Base-by-base conservation (phyloP, 108 stramenopile genomes). In the Mayamaea pseudoterrestris region DNA sequence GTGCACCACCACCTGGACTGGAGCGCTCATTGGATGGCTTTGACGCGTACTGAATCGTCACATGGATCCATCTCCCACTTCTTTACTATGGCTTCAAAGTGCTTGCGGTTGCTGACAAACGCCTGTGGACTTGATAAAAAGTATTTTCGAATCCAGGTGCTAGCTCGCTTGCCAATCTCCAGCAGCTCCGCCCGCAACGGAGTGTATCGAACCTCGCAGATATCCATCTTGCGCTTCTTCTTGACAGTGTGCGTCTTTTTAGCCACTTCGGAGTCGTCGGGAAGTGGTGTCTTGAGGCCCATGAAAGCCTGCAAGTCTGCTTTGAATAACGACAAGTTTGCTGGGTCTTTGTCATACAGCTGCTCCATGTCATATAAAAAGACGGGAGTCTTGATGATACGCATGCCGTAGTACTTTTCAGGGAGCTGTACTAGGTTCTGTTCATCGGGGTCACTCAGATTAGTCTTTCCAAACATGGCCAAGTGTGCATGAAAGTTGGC, bases 81-180 rank as follows among this genome's bases (percentile, higher is more conserved):
- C 8, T 39, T 20, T 8, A 39, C 37, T 18, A 39, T 39, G 5
- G 5, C 16, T 9, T 35, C 12, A 22, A 51, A 51, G 7, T 37
- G 31, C 3, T 51, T 24, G n/a, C 5, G 39, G 1, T 50, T 55
- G 20, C 58, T 56, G 24, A 71, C 60, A 20, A 59, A 30, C 29
- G 58, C 61, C 46, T 66, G 53, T 0, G 35, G 30, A 30, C 56
- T 63, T 42, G 63, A 34, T 13, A 68, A 18, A 40, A 76, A 67
- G 40, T 65, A 63, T 17, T 57, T 30, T 11, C 28, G 35, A 32
- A 76, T 71, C 74, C 74, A 76, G 26, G 57, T 22, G 4, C 53
- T 29, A 8, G 69, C 51, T 6, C 31, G 31, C 1, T 41, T 16
- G 9, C 49, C 68, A 22, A 52, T 50, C 11, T 62, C 58, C 48